Evolutionary conservation across 2,329 filamentous ascomycete genomes (phyloP).

Genomic region (Fusarium chlamydosporum): DNA sequence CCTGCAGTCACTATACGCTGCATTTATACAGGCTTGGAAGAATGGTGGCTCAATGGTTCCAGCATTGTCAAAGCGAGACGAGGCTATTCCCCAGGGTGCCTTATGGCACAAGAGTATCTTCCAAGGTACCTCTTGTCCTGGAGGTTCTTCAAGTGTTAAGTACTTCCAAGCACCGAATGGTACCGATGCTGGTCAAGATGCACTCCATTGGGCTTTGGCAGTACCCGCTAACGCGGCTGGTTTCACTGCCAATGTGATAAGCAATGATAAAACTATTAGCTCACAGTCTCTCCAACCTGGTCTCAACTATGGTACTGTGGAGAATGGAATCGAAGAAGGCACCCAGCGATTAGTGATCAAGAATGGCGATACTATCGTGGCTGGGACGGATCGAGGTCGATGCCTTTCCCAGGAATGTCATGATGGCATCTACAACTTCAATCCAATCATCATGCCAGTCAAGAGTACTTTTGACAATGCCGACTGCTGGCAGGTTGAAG

Average conservation of each 20-base stretch:
- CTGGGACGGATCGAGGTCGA: background rate
- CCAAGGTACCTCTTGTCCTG: background rate
- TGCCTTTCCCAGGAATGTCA: background rate
- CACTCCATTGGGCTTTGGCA: background rate
- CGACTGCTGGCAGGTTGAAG: slow-evolving; percentile 4
- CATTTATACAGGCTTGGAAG: slow-evolving; percentile 1
- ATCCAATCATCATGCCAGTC: background rate
- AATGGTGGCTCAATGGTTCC: background rate
- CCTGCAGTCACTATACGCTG: background rate
- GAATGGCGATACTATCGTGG: background rate
- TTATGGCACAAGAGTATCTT: slow-evolving; percentile 8
- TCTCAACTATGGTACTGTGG: background rate
- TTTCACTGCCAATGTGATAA: background rate
- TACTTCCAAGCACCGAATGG: slow-evolving; percentile 2
- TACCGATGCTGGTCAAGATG: background rate
- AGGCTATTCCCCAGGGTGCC: background rate
- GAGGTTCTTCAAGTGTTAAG: background rate
- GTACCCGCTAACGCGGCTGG: background rate
- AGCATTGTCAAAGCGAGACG: background rate
- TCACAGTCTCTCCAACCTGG: background rate
- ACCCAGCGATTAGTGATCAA: background rate
- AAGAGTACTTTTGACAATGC: background rate
- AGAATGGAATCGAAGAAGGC: background rate
- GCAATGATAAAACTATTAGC: background rate
- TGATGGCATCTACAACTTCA: slow-evolving; percentile 10